Conservation (phyloP, 441 rosid genomes). For the Geranium incanum region DNA sequence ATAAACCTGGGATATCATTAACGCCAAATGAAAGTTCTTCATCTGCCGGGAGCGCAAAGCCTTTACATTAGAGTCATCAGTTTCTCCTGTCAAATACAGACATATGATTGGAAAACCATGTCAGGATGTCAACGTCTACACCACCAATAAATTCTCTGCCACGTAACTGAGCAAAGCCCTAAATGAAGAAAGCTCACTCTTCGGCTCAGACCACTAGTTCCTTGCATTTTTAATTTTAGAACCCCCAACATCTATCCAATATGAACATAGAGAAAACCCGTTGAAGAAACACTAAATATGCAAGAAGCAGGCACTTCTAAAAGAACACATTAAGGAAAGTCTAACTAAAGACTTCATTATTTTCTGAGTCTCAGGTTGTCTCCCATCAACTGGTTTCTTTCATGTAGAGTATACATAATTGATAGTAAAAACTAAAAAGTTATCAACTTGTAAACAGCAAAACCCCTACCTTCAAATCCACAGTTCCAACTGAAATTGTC, state of each 20-base stretch:
- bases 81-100: slow-evolving; percentile 39
- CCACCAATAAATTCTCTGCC: slow-evolving; percentile 5
- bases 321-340: background rate
- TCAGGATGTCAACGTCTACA: background rate
- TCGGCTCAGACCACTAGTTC: background rate
- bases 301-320: background rate
- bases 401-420: background rate
- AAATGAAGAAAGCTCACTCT: background rate
- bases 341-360: background rate
- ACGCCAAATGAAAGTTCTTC: slow-evolving; percentile 85
- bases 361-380: background rate
- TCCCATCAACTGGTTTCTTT: background rate
- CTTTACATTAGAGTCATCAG: slow-evolving; percentile 45
- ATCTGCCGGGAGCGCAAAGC: slow-evolving; percentile 75
- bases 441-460: background rate
- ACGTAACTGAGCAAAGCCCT: slow-evolving; percentile 8
- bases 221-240: background rate
- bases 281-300: background rate
- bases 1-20: slow-evolving; percentile 82
- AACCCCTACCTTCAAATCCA: slow-evolving; percentile 68
- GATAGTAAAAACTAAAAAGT: background rate
- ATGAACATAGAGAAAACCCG: background rate
- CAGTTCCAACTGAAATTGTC: slow-evolving; percentile 95
- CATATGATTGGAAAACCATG: background rate
- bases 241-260: slow-evolving; percentile 3